Conservation (phyloP, 2,329 filamentous ascomycete species). For the Leptosphaerulina australis region DNA sequence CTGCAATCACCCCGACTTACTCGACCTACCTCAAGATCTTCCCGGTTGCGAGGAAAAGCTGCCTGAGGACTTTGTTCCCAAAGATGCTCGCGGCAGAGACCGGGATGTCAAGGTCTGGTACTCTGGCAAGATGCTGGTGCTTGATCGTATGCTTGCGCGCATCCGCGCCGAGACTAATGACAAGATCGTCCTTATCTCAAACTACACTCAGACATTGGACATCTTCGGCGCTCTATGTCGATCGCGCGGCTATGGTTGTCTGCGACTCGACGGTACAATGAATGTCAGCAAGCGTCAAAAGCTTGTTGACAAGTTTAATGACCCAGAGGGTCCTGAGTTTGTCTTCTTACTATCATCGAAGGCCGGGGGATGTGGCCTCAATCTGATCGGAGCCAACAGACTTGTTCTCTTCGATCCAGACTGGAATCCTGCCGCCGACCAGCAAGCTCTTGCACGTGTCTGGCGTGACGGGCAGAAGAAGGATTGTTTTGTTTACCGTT, state of each 20-base stretch:
- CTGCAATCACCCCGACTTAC: slow-evolving; percentile 94
- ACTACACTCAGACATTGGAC: slow-evolving; percentile 96
- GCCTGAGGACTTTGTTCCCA: slow-evolving; percentile 86
- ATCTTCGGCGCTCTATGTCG: slow-evolving; percentile 92
- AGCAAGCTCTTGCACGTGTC: slow-evolving; percentile 94
- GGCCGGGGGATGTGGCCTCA: slow-evolving; percentile 94
- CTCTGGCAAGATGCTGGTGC: slow-evolving; percentile 96
- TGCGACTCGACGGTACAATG: slow-evolving; percentile 96
- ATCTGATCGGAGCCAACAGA: slow-evolving; percentile 91
- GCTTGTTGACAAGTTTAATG: slow-evolving; percentile 96
- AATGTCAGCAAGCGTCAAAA: slow-evolving; percentile 97
- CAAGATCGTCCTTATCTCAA: slow-evolving; percentile 98
- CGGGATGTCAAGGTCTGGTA: slow-evolving; percentile 94
- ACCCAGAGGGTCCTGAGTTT: slow-evolving; percentile 87
- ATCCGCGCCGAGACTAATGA: slow-evolving; percentile 97
- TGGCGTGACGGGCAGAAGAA: slow-evolving; percentile 99
- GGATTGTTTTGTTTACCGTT: slow-evolving; percentile 99
- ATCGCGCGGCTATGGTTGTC: slow-evolving; percentile 78
- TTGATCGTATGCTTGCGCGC: slow-evolving; percentile 96
- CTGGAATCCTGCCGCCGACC: slow-evolving; percentile 97
- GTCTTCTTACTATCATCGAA: slow-evolving; percentile 97
- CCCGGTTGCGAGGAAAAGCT: slow-evolving; percentile 83
- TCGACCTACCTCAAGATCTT: slow-evolving; percentile 81
- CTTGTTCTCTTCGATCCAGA: slow-evolving; percentile 91
- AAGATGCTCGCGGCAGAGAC: slow-evolving; percentile 84